Base-by-base conservation (phyloP, 73 alveolate genomes). In the Diophrys sp. region DNA sequence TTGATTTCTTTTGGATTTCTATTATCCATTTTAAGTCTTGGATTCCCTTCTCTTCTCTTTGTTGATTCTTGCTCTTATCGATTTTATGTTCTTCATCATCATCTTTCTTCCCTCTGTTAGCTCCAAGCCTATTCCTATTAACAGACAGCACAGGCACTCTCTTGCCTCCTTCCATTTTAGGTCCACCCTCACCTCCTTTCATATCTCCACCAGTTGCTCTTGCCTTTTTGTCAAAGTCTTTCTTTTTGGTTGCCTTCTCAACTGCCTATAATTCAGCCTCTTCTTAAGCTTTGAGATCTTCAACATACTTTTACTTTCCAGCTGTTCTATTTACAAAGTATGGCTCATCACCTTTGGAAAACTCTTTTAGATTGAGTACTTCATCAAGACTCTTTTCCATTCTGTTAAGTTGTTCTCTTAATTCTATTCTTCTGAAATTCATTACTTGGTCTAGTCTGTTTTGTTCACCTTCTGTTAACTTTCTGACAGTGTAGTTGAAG, bases 401-500 rank as follows among this genome's bases (percentile, higher is more conserved):
- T 72, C 95, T 75, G 14, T 71, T 28, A 32, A 84, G 76, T 32
- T 88, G 56, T 79, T 89, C 94, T 67, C 87, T 75, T 1, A 92
- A 76, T 75, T 92, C 97, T 33, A 71, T 33, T 79, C 87, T 92
- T 77, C 97, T 88, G 75, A 92, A 72, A 67, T 85, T 87, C n/a
- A 69, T 82, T 57, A 92, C 77, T 33, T 85, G 80, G 66, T 73
- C 68, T 33, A 92, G 83, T 66, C 85, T 74, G 54, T 92, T 84
- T 53, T 31, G 56, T 56, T 92, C 97, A 14, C 76, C 90, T 8
- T 92, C 75, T 30, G 88, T 30, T 71, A 95, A 70, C 53, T 88
- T 67, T 76, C 97, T 84, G 57, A 92, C 73, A 29, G 88, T 92
- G 74, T 81, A 92, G 72, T 92, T 92, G 29, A 77, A 88, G 23